Conservation (phyloP, 106 monocot genomes). For the Gastrodia elata region DNA sequence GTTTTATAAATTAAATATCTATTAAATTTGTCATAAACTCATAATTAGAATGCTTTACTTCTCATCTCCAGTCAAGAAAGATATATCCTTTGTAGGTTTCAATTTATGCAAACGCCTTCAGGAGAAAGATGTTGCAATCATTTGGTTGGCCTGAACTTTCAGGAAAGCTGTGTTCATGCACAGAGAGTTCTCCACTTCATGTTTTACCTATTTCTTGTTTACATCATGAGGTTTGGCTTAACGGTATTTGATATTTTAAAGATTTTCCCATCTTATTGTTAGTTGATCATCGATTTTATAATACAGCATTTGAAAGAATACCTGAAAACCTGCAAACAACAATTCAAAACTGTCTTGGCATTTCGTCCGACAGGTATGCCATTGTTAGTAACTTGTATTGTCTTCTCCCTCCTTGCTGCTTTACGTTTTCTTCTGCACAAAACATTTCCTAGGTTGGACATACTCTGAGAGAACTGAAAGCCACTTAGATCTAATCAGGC, state of each 20-base stretch:
- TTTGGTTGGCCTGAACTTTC: slow-evolving; percentile 59
- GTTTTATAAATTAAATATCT: neutral
- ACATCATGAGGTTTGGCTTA: slow-evolving; percentile 36
- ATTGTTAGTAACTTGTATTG: slow-evolving; percentile 4
- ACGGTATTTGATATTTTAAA: neutral
- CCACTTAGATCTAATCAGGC: slow-evolving; percentile 51
- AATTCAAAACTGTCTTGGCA: slow-evolving; percentile 43
- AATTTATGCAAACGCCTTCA: slow-evolving; percentile 45
- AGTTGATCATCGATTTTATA: neutral
- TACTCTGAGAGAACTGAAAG: slow-evolving; percentile 39
- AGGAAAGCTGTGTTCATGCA: slow-evolving; percentile 35
- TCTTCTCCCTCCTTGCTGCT: neutral
- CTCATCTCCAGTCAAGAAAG: neutral
- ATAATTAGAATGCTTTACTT: neutral
- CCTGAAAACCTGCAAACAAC: slow-evolving; percentile 33
- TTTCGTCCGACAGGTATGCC: slow-evolving; percentile 64
- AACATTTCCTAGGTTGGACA: slow-evolving; percentile 51
- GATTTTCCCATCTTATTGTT: neutral
- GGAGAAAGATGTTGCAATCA: slow-evolving; percentile 53
- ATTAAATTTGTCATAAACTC: neutral
- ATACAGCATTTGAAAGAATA: slow-evolving; percentile 45
- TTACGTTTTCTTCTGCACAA: neutral
- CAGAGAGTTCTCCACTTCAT: slow-evolving; percentile 35
- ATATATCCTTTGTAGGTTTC: slow-evolving; percentile 31
- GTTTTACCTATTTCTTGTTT: slow-evolving; percentile 52